Percentiles rank a stretch among this genome's conserved stretches.
Conservation (phyloP, 2,329 filamentous ascomycete species). For the Botrytis hyacinthi region DNA sequence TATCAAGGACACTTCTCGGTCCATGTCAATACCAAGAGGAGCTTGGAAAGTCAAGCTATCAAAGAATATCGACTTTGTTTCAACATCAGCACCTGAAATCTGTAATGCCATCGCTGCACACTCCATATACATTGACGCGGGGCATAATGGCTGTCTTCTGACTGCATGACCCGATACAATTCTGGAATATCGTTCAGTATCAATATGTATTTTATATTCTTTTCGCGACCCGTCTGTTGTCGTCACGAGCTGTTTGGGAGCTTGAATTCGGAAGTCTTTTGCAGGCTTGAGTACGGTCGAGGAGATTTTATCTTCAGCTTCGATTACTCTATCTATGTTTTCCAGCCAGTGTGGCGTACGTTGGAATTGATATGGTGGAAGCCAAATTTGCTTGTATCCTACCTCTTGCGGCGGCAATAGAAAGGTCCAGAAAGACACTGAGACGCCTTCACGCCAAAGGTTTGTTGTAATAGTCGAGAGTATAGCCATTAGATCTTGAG, state of each 20-base stretch:
- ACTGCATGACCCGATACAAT: slow-evolving; percentile 9
- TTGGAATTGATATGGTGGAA: slow-evolving; percentile 42
- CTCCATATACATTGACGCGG: slow-evolving; percentile 17
- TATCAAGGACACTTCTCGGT: neutral
- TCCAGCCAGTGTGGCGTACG: slow-evolving; percentile 37
- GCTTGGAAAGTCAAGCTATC: slow-evolving; percentile 4
- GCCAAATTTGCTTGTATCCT: neutral
- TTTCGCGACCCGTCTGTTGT: neutral
- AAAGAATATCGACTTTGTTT: neutral
- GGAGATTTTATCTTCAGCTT: neutral
- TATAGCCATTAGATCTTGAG: neutral
- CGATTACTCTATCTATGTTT: slow-evolving; percentile 1
- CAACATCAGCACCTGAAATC: neutral
- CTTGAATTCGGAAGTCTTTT: neutral
- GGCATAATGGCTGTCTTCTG: neutral
- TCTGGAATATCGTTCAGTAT: neutral
- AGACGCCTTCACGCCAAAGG: neutral
- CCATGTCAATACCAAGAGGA: slow-evolving; percentile 2
- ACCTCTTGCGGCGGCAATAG: neutral
- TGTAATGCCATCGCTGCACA: slow-evolving; percentile 7
- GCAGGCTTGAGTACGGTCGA: too few relatives aligned
- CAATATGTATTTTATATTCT: neutral
- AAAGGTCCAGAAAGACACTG: neutral
- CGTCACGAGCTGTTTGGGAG: neutral
- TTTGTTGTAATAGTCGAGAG: neutral